Percentiles rank a stretch among this genome's conserved stretches.
Evolutionary conservation across 805 yeast genomes (phyloP).

Genomic region (Candida ascalaphidarum): DNA sequence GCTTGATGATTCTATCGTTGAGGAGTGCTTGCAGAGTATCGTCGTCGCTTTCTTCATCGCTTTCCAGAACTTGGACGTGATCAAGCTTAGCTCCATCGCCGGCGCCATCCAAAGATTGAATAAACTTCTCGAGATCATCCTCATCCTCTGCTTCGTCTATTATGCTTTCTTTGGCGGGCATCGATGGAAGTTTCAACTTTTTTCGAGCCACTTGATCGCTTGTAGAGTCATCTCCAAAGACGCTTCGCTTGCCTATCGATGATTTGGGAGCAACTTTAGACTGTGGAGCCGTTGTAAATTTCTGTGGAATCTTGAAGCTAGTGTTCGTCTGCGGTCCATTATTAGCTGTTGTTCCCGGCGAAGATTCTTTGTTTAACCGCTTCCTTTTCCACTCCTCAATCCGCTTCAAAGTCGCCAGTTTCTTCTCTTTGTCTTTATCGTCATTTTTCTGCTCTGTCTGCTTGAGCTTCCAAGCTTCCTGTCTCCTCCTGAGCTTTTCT

Average conservation of each 20-base stretch:
- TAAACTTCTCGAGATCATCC: conserved; percentile 11
- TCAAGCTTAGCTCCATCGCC: conserved; percentile 6
- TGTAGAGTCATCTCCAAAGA: neutral
- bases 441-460: neutral
- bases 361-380: conserved; percentile 5
- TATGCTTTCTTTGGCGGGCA: no score
- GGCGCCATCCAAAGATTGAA: no score
- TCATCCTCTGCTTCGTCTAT: no score
- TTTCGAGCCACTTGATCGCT: neutral
- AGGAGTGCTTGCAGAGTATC: conserved; percentile 26
- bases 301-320: no score
- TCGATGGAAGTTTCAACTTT: neutral
- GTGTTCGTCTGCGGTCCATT: no score
- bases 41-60: conserved; percentile 21
- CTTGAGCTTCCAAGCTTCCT: conserved; percentile 47
- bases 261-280: no score
- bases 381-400: conserved; percentile 48
- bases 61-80: conserved; percentile 1
- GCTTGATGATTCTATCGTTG: no score
- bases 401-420: conserved; percentile 20
- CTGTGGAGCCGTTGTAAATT: no score
- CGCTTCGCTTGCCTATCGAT: no score
- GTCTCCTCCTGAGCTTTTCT: conserved; percentile 33
- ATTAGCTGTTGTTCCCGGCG: no score
- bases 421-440: conserved; percentile 1